These are phyloP conservation scores for Juncus effusus DNA, from an alignment of 176 grass and related monocot genomes.

Conservation along the genomic window DNA sequence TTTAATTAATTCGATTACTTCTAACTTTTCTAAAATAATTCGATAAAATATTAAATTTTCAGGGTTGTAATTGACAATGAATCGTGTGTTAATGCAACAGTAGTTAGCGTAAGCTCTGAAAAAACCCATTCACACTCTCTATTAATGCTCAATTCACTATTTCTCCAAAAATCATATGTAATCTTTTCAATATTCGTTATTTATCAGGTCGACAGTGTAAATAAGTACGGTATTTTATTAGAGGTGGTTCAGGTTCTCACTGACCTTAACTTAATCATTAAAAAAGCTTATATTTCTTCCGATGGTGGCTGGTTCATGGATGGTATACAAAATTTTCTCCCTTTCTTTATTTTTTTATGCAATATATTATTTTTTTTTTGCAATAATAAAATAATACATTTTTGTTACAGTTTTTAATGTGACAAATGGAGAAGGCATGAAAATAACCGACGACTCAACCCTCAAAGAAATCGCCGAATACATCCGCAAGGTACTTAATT, in stretches of 20 bases:
- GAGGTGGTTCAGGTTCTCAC: conserved; percentile 86
- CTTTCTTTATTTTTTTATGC: conserved; percentile 7
- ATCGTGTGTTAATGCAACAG: conserved; percentile 64
- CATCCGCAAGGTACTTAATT: conserved; percentile 56
- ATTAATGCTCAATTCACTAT: background rate
- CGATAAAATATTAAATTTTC: conserved; percentile 21
- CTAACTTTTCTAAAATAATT: background rate
- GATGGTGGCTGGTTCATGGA: conserved; percentile 98
- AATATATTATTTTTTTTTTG: background rate
- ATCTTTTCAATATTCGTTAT: conserved; percentile 13
- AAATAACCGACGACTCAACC: conserved; percentile 46
- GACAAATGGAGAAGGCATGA: conserved; percentile 58
- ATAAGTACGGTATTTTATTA: conserved; percentile 82
- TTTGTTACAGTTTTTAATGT: conserved; percentile 70
- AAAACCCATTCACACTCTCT: background rate
- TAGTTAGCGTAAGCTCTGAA: conserved; percentile 53
- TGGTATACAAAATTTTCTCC: conserved; percentile 31
- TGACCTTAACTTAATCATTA: conserved; percentile 78
- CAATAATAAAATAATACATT: conserved; percentile 21
- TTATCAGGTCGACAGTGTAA: conserved; percentile 77
- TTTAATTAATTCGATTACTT: conserved; percentile 7
- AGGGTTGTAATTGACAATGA: conserved; percentile 79
- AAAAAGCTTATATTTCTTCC: conserved; percentile 87
- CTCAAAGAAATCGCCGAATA: conserved; percentile 45
- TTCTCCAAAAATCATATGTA: conserved; percentile 12